Evolutionary conservation across 179 eudicot genomes (phyloP).

Genomic region (Spergularia azorica): DNA sequence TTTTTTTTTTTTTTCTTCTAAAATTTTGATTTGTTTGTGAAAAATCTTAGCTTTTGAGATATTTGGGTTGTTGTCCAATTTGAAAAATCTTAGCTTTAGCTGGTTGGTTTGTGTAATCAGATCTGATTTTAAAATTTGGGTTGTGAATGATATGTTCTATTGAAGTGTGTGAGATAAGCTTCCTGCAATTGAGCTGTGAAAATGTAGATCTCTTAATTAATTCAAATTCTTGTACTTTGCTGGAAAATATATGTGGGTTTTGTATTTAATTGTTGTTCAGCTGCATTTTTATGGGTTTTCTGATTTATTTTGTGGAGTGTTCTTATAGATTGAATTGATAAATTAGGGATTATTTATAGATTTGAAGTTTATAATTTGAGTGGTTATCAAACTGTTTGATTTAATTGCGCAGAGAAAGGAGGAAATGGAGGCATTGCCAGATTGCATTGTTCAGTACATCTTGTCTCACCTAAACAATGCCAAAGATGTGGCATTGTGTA

Average conservation of each 20-base stretch:
- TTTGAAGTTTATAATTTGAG: not conserved
- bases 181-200: too few relatives aligned
- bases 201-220: too few relatives aligned
- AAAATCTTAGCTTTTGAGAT: not conserved
- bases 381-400: slow-evolving; percentile 35
- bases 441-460: slow-evolving; percentile 74
- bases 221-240: not conserved
- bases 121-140: too few relatives aligned
- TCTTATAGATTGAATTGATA: not conserved
- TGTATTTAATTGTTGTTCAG: not conserved
- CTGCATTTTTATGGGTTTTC: not conserved
- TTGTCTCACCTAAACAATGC: slow-evolving; percentile 72
- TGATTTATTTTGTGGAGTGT: not conserved
- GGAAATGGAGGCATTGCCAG: slow-evolving; percentile 80
- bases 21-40: not conserved
- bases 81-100: not conserved
- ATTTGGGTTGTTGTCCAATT: not conserved
- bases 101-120: too few relatives aligned
- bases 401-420: slow-evolving; percentile 26
- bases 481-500: slow-evolving; percentile 76
- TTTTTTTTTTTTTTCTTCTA: too few relatives aligned
- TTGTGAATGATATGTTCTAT: not conserved
- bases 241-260: not conserved
- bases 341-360: not conserved
- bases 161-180: too few relatives aligned